phyloP scores from a whole-genome alignment of 2,329 filamentous ascomycete genomes.

The Alternaria brassicae region DNA sequence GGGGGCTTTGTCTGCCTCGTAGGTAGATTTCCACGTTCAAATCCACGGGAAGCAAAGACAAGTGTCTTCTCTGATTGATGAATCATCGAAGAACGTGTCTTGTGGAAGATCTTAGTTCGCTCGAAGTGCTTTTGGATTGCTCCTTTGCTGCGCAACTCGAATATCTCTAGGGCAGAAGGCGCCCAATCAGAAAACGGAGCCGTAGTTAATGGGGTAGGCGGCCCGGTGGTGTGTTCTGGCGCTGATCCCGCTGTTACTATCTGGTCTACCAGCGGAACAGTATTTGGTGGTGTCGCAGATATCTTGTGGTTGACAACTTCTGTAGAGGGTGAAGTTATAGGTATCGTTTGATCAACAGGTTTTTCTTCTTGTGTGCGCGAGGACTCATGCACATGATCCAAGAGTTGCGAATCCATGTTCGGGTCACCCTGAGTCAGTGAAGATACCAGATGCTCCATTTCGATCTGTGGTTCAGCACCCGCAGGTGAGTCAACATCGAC shows the following conservation, averaged over 20 bases:
- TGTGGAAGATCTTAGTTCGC: constrained; percentile 5
- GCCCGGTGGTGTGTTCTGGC: not conserved
- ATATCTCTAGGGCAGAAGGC: not conserved
- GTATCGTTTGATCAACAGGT: not conserved
- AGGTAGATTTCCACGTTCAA: constrained; percentile 19
- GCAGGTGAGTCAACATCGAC: not conserved
- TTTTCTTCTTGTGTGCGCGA: not conserved
- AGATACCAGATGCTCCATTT: not conserved
- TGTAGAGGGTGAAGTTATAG: not conserved
- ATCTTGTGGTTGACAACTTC: not conserved
- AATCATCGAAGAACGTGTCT: constrained; percentile 18
- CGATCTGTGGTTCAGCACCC: not conserved
- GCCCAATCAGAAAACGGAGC: not conserved
- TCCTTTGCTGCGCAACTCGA: not conserved
- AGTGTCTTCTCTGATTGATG: constrained; percentile 6
- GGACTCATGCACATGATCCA: not conserved
- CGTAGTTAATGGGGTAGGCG: not conserved
- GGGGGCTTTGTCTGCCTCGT: constrained; percentile 19
- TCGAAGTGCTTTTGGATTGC: constrained; percentile 1
- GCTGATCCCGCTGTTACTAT: not conserved
- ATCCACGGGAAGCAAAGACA: constrained; percentile 25
- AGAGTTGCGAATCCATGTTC: not conserved
- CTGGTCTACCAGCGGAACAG: not conserved
- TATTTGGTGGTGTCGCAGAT: not conserved
- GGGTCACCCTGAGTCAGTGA: not conserved